phyloP scores from a whole-genome alignment of 352 stramenopile genomes.

The Thalassiosira exigua region DNA sequence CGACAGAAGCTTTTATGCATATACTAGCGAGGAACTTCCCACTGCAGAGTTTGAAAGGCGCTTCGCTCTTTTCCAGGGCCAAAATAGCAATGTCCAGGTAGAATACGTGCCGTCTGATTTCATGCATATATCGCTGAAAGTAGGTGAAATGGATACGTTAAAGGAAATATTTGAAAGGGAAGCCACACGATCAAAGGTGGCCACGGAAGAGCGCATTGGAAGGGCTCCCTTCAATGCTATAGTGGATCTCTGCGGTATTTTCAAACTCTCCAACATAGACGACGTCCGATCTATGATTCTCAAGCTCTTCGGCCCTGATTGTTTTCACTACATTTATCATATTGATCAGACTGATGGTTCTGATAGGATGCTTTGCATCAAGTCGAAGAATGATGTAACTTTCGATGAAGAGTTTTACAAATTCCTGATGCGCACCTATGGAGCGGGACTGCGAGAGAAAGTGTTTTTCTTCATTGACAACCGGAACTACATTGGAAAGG shows the following conservation, averaged over 20 bases:
- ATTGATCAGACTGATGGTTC: slow-evolving; percentile 69
- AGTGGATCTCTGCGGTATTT: slow-evolving; percentile 73
- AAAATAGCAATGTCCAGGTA: slow-evolving; percentile 68
- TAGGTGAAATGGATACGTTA: slow-evolving; percentile 65
- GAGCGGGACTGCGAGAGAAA: slow-evolving; percentile 47
- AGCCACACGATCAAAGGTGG: slow-evolving; percentile 18
- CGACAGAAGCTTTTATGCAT: slow-evolving; percentile 71
- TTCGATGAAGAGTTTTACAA: slow-evolving; percentile 79
- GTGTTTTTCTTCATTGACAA: slow-evolving; percentile 79
- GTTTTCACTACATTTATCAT: slow-evolving; percentile 74
- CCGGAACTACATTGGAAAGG: slow-evolving; percentile 76
- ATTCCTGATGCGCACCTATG: slow-evolving; percentile 58
- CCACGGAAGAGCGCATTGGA: neutral
- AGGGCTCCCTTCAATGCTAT: slow-evolving; percentile 65
- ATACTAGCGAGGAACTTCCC: slow-evolving; percentile 56
- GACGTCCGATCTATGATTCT: slow-evolving; percentile 62
- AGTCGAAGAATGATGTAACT: slow-evolving; percentile 67
- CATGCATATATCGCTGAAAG: slow-evolving; percentile 58
- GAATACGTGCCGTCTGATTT: slow-evolving; percentile 70
- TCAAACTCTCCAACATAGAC: slow-evolving; percentile 68
- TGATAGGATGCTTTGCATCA: slow-evolving; percentile 68
- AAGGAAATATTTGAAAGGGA: slow-evolving; percentile 63
- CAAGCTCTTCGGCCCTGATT: slow-evolving; percentile 58
- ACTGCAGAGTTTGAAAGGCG: slow-evolving; percentile 54
- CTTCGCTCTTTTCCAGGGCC: slow-evolving; percentile 66